These are phyloP conservation scores for Suillus decipiens DNA, from an alignment of 768 basidiomycete species.

Conservation along the genomic window DNA sequence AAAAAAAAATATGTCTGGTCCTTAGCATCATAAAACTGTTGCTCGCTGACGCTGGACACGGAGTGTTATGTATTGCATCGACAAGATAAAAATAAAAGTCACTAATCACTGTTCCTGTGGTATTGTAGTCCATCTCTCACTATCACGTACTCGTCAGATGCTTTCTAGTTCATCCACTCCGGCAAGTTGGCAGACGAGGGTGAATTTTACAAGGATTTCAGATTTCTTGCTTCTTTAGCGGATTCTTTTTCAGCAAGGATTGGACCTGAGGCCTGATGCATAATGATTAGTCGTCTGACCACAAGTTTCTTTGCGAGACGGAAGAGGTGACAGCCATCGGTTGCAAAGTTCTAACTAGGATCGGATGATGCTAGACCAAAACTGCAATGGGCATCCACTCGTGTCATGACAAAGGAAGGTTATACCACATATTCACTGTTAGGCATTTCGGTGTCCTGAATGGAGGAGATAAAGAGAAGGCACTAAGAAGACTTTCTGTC, in stretches of 20 bases:
- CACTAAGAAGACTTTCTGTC: background rate
- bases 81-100: constrained; percentile 20
- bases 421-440: constrained; percentile 12
- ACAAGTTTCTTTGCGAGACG: constrained; percentile 5
- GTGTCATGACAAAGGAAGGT: constrained; percentile 10
- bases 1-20: background rate
- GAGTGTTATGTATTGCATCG: constrained; percentile 18
- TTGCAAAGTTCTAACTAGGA: constrained; percentile 8
- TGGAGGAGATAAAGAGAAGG: background rate
- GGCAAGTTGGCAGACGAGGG: constrained; percentile 8
- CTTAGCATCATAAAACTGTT: constrained; percentile 8
- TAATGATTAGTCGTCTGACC: constrained; percentile 8
- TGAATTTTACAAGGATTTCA: constrained; percentile 10
- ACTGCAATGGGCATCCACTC: constrained; percentile 9
- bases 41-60: constrained; percentile 2
- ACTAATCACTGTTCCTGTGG: constrained; percentile 16
- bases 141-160: constrained; percentile 14
- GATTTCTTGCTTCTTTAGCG: constrained; percentile 10
- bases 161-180: background rate
- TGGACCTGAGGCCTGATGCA: too few relatives aligned
- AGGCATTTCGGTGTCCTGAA: constrained; percentile 9
- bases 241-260: constrained; percentile 9
- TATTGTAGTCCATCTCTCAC: constrained; percentile 14
- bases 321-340: constrained; percentile 9
- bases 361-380: constrained; percentile 8